Percentiles rank a stretch among this genome's conserved stretches.
Evolutionary conservation across 257 asterid genomes (phyloP).

Genomic region (Solanum okadae): DNA sequence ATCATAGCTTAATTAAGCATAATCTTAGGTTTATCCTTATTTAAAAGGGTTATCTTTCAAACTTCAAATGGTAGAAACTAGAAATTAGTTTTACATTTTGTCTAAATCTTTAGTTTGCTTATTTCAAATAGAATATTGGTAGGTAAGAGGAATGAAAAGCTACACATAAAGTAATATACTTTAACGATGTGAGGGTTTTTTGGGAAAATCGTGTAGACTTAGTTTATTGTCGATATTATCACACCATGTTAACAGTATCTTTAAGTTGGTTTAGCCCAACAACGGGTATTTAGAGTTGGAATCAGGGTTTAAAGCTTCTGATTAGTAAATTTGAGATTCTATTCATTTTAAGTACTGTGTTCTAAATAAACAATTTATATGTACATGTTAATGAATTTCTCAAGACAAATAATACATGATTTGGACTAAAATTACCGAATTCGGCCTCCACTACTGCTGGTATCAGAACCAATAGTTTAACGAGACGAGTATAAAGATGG

Average conservation of each 20-base stretch:
- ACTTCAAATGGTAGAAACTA: neutral
- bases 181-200: neutral
- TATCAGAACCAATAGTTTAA: too few species aligned
- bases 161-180: neutral
- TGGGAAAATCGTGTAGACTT: too few species aligned
- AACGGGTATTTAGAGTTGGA: neutral
- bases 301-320: neutral
- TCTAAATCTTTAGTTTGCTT: neutral
- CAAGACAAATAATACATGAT: neutral
- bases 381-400: too few species aligned
- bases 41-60: neutral
- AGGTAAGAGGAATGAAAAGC: neutral
- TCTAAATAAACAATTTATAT: neutral
- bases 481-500: neutral
- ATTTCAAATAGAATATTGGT: neutral
- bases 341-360: neutral
- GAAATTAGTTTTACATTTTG: too few species aligned
- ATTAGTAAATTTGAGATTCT: neutral
- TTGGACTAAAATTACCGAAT: too few species aligned
- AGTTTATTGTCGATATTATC: neutral
- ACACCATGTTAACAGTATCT: neutral
- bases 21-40: neutral
- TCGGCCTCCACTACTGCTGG: rapidly evolving
- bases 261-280: neutral
- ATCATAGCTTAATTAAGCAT: neutral